phyloP scores from a whole-genome alignment of 257 asterid genomes.

The Solanum appendiculatum region DNA sequence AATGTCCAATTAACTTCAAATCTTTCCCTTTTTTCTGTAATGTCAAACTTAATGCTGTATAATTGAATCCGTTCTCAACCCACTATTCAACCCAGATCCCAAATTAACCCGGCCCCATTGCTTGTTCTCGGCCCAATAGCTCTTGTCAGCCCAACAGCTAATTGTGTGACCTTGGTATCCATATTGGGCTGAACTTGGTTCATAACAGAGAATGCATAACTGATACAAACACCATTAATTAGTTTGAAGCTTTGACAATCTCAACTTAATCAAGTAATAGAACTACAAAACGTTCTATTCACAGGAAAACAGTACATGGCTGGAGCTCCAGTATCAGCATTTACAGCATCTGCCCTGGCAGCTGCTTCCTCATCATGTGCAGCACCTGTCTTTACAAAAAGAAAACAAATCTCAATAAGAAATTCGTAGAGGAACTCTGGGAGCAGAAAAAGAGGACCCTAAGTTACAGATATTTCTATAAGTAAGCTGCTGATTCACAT shows the following conservation, averaged over 20 bases:
- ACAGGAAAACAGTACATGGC: constrained; percentile 47
- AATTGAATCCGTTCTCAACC: too few species aligned
- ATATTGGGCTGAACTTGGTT: too few species aligned
- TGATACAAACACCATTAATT: neutral
- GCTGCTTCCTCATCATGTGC: constrained; percentile 76
- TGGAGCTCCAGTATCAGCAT: constrained; percentile 58
- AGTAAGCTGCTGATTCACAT: neutral
- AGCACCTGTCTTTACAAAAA: constrained; percentile 39
- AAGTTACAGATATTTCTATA: neutral
- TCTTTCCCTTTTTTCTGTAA: neutral
- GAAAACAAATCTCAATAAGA: neutral
- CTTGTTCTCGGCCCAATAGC: too few species aligned
- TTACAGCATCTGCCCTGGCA: constrained; percentile 50
- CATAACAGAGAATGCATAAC: neutral
- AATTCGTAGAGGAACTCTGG: neutral
- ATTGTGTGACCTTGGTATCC: too few species aligned
- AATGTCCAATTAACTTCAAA: neutral
- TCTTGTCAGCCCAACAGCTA: too few species aligned
- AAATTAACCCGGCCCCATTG: too few species aligned
- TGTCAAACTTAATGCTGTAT: neutral
- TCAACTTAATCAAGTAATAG: neutral
- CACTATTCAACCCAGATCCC: too few species aligned
- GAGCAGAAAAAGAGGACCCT: neutral
- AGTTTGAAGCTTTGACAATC: neutral
- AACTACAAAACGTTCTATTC: neutral